phyloP scores from a whole-genome alignment of 2,329 filamentous ascomycete species.

The Penicillium corylophilum region DNA sequence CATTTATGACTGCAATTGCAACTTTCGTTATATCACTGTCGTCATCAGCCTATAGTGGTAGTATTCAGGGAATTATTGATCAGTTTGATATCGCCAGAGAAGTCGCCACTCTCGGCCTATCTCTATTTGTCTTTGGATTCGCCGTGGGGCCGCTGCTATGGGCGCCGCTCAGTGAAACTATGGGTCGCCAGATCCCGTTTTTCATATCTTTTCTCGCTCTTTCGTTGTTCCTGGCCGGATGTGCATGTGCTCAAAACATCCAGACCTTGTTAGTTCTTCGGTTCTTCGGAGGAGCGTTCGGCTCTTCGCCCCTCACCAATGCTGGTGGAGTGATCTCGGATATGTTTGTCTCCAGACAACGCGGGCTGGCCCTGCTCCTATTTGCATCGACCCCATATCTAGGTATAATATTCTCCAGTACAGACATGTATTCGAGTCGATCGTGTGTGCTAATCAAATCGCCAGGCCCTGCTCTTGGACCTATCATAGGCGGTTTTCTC shows the following conservation, averaged over 20 bases:
- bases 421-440: no score
- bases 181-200: slow-evolving; percentile 5
- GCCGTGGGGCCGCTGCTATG: slow-evolving; percentile 7
- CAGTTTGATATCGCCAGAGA: slow-evolving; percentile 2
- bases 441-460: no score
- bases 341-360: slow-evolving; percentile 4
- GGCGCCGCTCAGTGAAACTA: slow-evolving; percentile 5
- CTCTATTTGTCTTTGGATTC: slow-evolving; percentile 7
- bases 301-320: slow-evolving; percentile 3
- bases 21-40: slow-evolving; percentile 5
- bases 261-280: slow-evolving; percentile 6
- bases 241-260: slow-evolving; percentile 6
- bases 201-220: slow-evolving; percentile 3
- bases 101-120: slow-evolving; percentile 8
- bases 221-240: slow-evolving; percentile 4
- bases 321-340: slow-evolving; percentile 6
- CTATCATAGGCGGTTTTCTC: slow-evolving; percentile 7
- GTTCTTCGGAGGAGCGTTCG: slow-evolving; percentile 5
- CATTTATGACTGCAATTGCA: not conserved
- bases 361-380: slow-evolving; percentile 2
- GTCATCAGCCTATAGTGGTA: slow-evolving; percentile 8
- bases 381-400: slow-evolving; percentile 7
- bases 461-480: slow-evolving; percentile 1
- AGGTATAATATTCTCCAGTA: not conserved
- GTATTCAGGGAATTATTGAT: slow-evolving; percentile 1